Base-by-base conservation (phyloP, 2,329 filamentous ascomycete species). In the Trichothecium sympodiale region DNA sequence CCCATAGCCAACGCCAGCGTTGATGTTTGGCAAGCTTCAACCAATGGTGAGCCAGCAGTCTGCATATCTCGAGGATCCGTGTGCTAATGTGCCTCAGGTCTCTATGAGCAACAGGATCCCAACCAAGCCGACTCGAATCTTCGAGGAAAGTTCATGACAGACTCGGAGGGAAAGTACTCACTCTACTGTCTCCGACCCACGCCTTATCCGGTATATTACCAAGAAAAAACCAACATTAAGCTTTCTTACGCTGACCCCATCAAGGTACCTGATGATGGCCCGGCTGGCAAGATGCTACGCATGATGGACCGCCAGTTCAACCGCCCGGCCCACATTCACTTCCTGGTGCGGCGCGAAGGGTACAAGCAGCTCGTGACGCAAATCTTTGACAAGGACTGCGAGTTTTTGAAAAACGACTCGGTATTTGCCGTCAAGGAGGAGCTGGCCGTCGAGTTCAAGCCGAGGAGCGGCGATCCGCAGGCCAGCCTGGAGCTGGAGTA, bases 11-110 rank as follows among this genome's bases (percentile, higher is more conserved):
- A 67, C 40, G 81, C 81, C 2, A 66, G 74, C 16, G 67, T 91
- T 26, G 83, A 89, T 50, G 69, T 88, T 35, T 91, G 84, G 83
- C 78, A 88, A 51, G 81, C 82, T 0, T 81, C 75, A 0, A 81
- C 83, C 23, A 88, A 89, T 49, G 65, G 74, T 57, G 55, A 50
- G 53, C 4, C 2, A n/a, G 1, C 8, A n/a, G n/a, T 13, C 8
- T 20, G 13, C 28, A 15, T 8, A 5, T n/a, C 15, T 15, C 8
- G 31, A 33, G 5, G n/a, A 14, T 32, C 14, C 17, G 31, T 27
- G 16, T 3, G n/a, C 27, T 38, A 13, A 31, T 25, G 7, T 9
- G 16, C 4, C n/a, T 4, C 23, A 61, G 61, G 62, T 8, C 49
- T 67, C 49, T 80, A 80, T 44, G 81, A 86, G 60, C 80, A 86